Conservation (phyloP, 495 filamentous ascomycete species). For the Xylaria sp. region DNA sequence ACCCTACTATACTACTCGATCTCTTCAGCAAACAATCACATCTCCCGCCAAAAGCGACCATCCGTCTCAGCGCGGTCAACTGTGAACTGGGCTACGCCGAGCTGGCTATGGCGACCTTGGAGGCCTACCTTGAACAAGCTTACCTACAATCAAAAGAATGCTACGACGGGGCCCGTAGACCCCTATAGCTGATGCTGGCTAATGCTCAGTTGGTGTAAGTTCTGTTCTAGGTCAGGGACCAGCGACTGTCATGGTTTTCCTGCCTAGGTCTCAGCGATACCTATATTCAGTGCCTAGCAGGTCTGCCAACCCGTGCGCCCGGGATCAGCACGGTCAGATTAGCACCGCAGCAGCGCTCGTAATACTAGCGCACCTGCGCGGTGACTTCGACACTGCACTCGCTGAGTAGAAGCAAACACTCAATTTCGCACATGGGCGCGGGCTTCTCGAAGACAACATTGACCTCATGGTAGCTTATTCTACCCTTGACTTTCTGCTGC, state of each 20-base stretch:
- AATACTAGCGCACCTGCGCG: constrained; percentile 19
- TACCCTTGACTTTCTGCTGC: not conserved
- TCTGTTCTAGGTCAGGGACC: not conserved
- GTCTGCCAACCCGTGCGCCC: not conserved
- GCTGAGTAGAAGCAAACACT: constrained; percentile 20
- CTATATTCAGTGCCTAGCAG: not conserved
- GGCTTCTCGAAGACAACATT: not conserved
- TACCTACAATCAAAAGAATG: not conserved
- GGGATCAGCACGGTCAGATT: not conserved
- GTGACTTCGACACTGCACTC: constrained; percentile 20
- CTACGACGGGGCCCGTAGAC: not conserved
- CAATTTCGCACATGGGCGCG: not conserved
- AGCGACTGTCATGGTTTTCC: constrained; percentile 2
- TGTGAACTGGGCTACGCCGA: not conserved
- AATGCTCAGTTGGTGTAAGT: not conserved
- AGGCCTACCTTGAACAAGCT: not conserved
- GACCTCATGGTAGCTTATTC: not conserved
- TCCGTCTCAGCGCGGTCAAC: not conserved
- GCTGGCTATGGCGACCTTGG: not conserved
- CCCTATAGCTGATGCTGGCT: not conserved
- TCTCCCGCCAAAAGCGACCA: not conserved
- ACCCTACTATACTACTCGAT: not conserved
- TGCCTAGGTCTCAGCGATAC: not conserved
- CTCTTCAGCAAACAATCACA: not conserved
- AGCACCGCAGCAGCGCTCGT: constrained; percentile 1